Evolutionary conservation across 2,329 filamentous ascomycete species (phyloP).

Genomic region (Knufia fluminis): DNA sequence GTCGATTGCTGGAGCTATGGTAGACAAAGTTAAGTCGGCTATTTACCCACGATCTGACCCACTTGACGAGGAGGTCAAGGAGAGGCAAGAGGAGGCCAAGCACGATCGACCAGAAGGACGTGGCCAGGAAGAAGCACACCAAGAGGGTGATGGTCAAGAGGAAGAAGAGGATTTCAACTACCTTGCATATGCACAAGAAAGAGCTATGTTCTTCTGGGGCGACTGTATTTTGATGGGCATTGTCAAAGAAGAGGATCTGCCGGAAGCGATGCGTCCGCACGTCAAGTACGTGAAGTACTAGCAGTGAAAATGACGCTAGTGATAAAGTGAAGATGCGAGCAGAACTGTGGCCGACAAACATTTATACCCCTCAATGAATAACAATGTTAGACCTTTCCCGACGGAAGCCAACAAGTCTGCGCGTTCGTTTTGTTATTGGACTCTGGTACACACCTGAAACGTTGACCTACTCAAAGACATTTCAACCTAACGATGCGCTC

Average conservation of each 20-base stretch:
- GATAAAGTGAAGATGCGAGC: neutral
- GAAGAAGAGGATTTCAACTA: conserved; percentile 83
- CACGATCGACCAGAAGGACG: conserved; percentile 19
- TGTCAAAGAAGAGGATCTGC: conserved; percentile 65
- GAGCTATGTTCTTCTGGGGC: conserved; percentile 89
- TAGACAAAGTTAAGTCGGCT: conserved; percentile 19
- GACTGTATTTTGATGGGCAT: conserved; percentile 73
- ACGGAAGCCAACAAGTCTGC: neutral
- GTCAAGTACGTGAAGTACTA: conserved; percentile 44
- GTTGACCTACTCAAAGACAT: neutral
- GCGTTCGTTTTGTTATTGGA: neutral
- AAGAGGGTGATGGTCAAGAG: conserved; percentile 32
- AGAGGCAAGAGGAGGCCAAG: conserved; percentile 11
- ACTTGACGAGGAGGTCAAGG: conserved; percentile 18
- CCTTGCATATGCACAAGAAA: conserved; percentile 78
- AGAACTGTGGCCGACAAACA: neutral
- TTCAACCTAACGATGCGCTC: neutral
- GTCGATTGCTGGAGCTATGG: conserved; percentile 18
- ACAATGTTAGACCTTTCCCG: neutral
- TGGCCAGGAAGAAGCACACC: conserved; percentile 16
- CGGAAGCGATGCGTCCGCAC: conserved; percentile 51
- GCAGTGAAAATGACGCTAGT: neutral
- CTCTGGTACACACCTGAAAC: neutral
- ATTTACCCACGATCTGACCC: conserved; percentile 18
- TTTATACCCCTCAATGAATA: neutral